Evolutionary conservation across 768 basidiomycete species (phyloP).

Genomic region (Hysterangium stoloniferum): DNA sequence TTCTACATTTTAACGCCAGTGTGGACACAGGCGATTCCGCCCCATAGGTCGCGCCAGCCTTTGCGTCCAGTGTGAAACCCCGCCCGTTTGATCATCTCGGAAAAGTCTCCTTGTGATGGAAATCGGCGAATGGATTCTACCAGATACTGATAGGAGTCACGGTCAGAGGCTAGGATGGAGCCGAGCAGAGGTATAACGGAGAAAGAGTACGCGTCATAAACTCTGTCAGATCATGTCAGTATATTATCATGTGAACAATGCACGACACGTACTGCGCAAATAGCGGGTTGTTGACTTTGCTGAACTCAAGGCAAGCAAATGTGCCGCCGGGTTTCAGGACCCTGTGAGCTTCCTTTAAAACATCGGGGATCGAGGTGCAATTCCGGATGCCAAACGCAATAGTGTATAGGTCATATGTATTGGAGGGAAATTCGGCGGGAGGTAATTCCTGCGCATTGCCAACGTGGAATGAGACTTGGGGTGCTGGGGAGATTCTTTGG

Average conservation of each 20-base stretch:
- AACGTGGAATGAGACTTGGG: conserved; percentile 88
- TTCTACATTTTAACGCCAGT: conserved; percentile 69
- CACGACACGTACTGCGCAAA: conserved; percentile 67
- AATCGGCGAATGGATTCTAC: conserved; percentile 96
- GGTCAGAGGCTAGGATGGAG: conserved; percentile 93
- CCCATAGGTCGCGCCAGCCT: conserved; percentile 81
- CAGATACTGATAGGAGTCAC: conserved; percentile 93
- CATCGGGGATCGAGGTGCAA: conserved; percentile 86
- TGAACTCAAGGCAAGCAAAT: conserved; percentile 95
- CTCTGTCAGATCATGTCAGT: conserved; percentile 32
- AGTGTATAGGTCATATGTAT: conserved; percentile 92
- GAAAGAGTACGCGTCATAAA: conserved; percentile 96
- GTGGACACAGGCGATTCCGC: conserved; percentile 82
- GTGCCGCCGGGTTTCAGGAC: conserved; percentile 95
- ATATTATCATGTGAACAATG: conserved; percentile 1
- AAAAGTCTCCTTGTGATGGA: conserved; percentile 82
- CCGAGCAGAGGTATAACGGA: conserved; percentile 90
- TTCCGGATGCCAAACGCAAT: conserved; percentile 99
- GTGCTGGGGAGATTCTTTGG: conserved; percentile 42
- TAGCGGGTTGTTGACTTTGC: conserved; percentile 82
- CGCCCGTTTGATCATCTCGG: conserved; percentile 79
- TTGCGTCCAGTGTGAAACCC: conserved; percentile 73
- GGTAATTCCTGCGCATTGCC: conserved; percentile 86
- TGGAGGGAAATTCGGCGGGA: conserved; percentile 56
- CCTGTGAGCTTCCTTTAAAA: conserved; percentile 81